A percentile compares a stretch with the other conserved stretches of the same genome.
Conservation (phyloP, 2,329 filamentous ascomycete genomes). For the Penicillium rolfsii region DNA sequence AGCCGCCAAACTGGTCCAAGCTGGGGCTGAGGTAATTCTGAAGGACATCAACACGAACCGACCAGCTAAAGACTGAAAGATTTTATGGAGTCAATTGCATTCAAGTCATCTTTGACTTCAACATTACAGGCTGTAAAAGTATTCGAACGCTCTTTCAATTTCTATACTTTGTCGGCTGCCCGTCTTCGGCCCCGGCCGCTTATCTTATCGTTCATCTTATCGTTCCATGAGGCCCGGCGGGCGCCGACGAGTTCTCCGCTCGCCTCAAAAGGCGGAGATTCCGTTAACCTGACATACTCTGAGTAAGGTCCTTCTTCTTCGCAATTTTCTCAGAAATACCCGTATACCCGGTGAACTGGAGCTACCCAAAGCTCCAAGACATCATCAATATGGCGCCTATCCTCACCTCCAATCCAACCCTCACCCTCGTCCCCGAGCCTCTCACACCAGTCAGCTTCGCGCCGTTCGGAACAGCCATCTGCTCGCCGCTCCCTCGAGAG, state of each 20-base stretch:
- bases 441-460: conserved; percentile 72
- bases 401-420: conserved; percentile 40
- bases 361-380: background rate
- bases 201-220: conserved; percentile 16
- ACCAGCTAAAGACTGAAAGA: background rate
- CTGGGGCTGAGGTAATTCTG: background rate
- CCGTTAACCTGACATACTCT: background rate
- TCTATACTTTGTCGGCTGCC: background rate
- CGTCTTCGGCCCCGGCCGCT: conserved; percentile 18
- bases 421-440: conserved; percentile 61
- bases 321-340: background rate
- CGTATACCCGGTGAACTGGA: background rate
- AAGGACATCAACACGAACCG: background rate
- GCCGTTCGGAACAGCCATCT: conserved; percentile 80
- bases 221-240: conserved; percentile 12
- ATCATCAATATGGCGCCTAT: conserved; percentile 36
- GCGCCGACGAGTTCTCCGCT: conserved; percentile 16
- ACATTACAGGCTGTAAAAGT: background rate
- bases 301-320: background rate
- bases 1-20: background rate
- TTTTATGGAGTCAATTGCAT: background rate
- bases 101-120: background rate
- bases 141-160: background rate
- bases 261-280: conserved; percentile 4
- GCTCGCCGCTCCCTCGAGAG: conserved; percentile 67